phyloP scores from a whole-genome alignment of 1,284 basidiomycete species.

The Cryptococcus sp. region DNA sequence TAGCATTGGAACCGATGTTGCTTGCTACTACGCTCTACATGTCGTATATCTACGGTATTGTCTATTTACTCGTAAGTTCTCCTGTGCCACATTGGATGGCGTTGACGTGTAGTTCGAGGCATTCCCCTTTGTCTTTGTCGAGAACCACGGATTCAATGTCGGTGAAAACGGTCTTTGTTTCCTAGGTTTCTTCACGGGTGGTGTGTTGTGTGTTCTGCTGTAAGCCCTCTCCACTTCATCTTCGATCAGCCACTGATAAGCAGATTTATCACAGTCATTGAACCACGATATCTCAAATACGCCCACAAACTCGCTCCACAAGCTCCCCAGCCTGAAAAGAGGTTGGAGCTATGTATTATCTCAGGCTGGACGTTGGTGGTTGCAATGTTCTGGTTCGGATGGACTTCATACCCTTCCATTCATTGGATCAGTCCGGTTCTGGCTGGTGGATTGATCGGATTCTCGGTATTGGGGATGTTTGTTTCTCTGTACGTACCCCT shows the following conservation, averaged over 20 bases:
- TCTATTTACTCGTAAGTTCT: constrained; percentile 28
- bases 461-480: constrained; percentile 56
- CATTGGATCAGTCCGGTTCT: constrained; percentile 50
- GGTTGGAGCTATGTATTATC: constrained; percentile 41
- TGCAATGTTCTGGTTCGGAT: constrained; percentile 50
- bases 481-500: constrained; percentile 37
- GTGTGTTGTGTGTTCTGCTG: constrained; percentile 33
- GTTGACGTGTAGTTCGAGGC: constrained; percentile 29
- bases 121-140: constrained; percentile 51
- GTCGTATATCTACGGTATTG: constrained; percentile 46
- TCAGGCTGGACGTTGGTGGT: constrained; percentile 47
- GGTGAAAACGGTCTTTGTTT: constrained; percentile 52
- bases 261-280: constrained; percentile 28
- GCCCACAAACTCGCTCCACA: constrained; percentile 23
- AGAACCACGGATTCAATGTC: constrained; percentile 50
- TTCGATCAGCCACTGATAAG: not conserved
- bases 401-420: constrained; percentile 49
- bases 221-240: constrained; percentile 9
- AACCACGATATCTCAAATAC: constrained; percentile 32
- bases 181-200: constrained; percentile 51
- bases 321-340: constrained; percentile 31
- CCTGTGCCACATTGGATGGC: not conserved
- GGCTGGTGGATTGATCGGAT: constrained; percentile 49
- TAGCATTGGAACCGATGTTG: constrained; percentile 69
- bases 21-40: constrained; percentile 66